Conservation (phyloP, 2,329 filamentous ascomycete genomes). For the Aspergillus aculeatus region DNA sequence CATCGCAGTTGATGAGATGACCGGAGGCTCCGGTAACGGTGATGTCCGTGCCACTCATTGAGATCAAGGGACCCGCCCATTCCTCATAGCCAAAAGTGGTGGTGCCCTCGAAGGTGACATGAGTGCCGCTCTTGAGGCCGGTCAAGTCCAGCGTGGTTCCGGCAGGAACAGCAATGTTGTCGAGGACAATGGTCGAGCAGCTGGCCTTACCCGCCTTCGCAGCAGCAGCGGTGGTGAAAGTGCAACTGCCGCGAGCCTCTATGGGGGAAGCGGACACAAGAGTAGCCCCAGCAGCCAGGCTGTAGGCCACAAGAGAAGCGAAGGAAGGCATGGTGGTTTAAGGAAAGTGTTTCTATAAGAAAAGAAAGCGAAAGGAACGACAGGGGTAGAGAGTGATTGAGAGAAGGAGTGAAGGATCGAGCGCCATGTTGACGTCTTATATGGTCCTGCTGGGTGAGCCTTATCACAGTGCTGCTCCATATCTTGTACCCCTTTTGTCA, state of each 20-base stretch:
- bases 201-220: slow-evolving; percentile 33
- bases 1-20: slow-evolving; percentile 41
- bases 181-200: slow-evolving; percentile 44
- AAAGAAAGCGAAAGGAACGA: background rate
- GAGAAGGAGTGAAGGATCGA: background rate
- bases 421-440: background rate
- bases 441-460: background rate
- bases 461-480: background rate
- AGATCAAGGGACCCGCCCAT: slow-evolving; percentile 37
- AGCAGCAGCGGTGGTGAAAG: background rate
- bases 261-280: background rate
- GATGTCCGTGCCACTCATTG: slow-evolving; percentile 40
- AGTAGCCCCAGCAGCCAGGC: background rate
- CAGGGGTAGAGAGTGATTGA: background rate
- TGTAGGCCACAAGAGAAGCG: background rate
- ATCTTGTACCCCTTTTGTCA: background rate
- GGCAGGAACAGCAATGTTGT: slow-evolving; percentile 40
- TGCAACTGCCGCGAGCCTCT: background rate
- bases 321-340: background rate
- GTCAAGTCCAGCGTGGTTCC: slow-evolving; percentile 42
- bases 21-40: slow-evolving; percentile 40
- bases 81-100: slow-evolving; percentile 39
- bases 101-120: slow-evolving; percentile 42
- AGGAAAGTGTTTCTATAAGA: background rate
- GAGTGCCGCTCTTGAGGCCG: slow-evolving; percentile 41